These are phyloP conservation scores for Pistacia vera DNA, from an alignment of 345 rosid genomes.

Conservation along the genomic window DNA sequence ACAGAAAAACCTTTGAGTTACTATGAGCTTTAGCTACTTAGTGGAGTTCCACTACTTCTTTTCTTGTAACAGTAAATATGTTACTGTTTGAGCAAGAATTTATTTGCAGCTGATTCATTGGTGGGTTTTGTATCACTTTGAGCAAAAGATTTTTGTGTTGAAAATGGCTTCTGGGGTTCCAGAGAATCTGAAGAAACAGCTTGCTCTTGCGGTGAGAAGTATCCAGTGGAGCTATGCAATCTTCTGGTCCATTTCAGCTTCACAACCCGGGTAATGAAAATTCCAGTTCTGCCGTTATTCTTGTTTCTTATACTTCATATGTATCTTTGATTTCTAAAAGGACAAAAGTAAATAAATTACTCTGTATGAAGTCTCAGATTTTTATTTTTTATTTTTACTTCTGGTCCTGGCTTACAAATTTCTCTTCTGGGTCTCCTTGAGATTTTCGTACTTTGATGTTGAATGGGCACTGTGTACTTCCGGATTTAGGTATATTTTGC, in stretches of 20 bases:
- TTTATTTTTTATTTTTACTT: too few species aligned
- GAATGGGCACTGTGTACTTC: background rate
- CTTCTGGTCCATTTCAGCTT: constrained; percentile 84
- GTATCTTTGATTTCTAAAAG: background rate
- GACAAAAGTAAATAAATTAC: background rate
- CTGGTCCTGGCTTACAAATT: background rate
- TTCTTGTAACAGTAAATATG: background rate
- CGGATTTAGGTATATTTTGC: background rate
- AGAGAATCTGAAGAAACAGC: constrained; percentile 68
- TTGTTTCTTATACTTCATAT: background rate
- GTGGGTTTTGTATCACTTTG: background rate
- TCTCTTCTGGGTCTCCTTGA: constrained; percentile 5
- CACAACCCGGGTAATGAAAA: constrained; percentile 71
- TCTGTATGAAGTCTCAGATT: background rate
- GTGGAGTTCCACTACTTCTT: background rate
- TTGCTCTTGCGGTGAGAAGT: constrained; percentile 80
- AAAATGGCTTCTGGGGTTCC: constrained; percentile 42
- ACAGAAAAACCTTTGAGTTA: background rate
- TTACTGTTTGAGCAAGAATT: constrained; percentile 14
- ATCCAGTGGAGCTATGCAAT: constrained; percentile 94
- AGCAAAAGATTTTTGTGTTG: background rate
- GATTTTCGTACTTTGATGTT: background rate
- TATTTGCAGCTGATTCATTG: constrained; percentile 17
- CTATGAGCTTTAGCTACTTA: background rate
- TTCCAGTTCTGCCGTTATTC: constrained; percentile 12